These are phyloP conservation scores for Saturnispora besseyi DNA, from an alignment of 805 yeast genomes.

Conservation along the genomic window DNA sequence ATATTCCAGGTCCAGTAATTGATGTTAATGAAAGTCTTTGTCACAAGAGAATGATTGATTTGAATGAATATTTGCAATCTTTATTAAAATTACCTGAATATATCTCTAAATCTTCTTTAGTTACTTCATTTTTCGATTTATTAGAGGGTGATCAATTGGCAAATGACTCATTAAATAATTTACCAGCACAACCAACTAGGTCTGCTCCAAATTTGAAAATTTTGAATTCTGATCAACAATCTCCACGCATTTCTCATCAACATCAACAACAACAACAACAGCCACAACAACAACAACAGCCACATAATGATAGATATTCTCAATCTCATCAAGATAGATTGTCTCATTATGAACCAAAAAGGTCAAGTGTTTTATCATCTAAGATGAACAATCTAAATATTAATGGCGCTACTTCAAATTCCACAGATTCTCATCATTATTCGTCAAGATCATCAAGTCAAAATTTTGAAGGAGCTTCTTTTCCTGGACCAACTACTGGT, in stretches of 20 bases:
- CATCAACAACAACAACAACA: slow-evolving; percentile 14
- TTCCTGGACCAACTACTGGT: not conserved
- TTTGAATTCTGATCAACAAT: slow-evolving; percentile 16
- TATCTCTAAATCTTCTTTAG: slow-evolving; percentile 61
- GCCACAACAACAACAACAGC: slow-evolving; percentile 5
- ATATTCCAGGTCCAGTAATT: slow-evolving; percentile 92
- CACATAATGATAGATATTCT: slow-evolving; percentile 35
- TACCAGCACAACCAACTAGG: slow-evolving; percentile 23
- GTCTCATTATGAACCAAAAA: slow-evolving; percentile 37
- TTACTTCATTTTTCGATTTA: slow-evolving; percentile 61
- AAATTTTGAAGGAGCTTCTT: not conserved
- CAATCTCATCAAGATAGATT: slow-evolving; percentile 44
- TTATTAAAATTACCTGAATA: slow-evolving; percentile 66
- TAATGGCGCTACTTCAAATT: not conserved
- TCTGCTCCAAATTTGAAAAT: slow-evolving; percentile 26
- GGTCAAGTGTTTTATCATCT: slow-evolving; percentile 14
- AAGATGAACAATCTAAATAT: slow-evolving; percentile 20
- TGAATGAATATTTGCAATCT: slow-evolving; percentile 43
- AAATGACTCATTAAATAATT: slow-evolving; percentile 12
- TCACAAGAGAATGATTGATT: slow-evolving; percentile 44
- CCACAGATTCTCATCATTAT: not conserved
- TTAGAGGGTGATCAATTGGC: slow-evolving; percentile 54
- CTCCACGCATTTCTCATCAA: slow-evolving; percentile 4
- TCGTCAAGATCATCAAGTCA: not conserved
- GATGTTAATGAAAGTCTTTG: slow-evolving; percentile 71